Evolutionary conservation across 345 rosid species (phyloP).

Genomic region (Eucalyptus sp.): DNA sequence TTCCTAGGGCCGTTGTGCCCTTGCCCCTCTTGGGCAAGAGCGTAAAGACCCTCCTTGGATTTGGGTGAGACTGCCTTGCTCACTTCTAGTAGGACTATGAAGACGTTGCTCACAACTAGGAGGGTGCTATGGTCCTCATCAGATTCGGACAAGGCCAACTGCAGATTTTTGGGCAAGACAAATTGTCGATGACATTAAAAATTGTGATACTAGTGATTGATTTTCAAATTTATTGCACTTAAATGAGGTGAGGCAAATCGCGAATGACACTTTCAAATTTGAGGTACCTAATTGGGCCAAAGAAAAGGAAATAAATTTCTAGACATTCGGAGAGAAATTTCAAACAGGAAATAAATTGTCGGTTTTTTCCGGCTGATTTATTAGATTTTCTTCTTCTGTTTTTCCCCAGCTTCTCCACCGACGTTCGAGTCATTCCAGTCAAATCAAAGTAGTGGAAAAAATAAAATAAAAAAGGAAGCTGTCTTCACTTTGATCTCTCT

Average conservation of each 20-base stretch:
- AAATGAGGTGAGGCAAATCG: too few species aligned
- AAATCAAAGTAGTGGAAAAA: background rate
- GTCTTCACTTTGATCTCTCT: background rate
- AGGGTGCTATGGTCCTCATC: too few species aligned
- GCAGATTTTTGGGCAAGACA: too few species aligned
- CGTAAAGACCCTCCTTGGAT: rapidly evolving
- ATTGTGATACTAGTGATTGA: too few species aligned
- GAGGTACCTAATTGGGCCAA: rapidly evolving
- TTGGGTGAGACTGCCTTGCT: too few species aligned
- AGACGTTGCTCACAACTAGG: rapidly evolving
- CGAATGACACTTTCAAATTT: too few species aligned
- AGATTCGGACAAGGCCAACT: rapidly evolving
- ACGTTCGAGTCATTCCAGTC: background rate
- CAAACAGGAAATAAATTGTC: background rate
- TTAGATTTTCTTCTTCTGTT: background rate
- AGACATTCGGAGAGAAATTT: background rate
- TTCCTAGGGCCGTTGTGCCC: too few species aligned
- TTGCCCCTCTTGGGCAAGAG: too few species aligned
- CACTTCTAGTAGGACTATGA: too few species aligned
- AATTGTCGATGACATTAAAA: too few species aligned
- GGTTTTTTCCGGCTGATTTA: background rate
- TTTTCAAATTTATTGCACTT: too few species aligned
- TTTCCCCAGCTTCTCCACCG: background rate
- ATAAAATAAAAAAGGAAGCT: background rate
- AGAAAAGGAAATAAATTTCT: too few species aligned